Conservation (phyloP, 352 stramenopile species). For the Globisporangium ultimum region DNA sequence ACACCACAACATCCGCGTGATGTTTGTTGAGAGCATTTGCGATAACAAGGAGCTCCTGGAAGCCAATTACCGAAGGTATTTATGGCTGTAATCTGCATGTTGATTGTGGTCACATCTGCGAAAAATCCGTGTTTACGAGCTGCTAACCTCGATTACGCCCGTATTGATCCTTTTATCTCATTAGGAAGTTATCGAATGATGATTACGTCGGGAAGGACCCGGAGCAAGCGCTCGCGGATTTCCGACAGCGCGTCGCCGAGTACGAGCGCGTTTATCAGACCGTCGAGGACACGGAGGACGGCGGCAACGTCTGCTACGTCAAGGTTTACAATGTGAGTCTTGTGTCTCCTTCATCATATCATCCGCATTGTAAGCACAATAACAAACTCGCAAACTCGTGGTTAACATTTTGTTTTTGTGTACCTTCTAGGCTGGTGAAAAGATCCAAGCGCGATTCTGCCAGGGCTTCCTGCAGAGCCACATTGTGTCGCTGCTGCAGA, state of each 20-base stretch:
- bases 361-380: not conserved
- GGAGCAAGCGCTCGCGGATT: constrained; percentile 87
- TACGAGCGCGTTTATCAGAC: constrained; percentile 94
- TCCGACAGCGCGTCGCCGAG: constrained; percentile 85
- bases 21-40: constrained; percentile 96
- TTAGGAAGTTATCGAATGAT: constrained; percentile 77
- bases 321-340: constrained; percentile 88
- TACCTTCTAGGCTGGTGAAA: constrained; percentile 66
- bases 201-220: constrained; percentile 88
- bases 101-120: constrained; percentile 3
- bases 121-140: constrained; percentile 13
- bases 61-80: constrained; percentile 87
- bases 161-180: not conserved
- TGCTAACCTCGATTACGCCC: constrained; percentile 10
- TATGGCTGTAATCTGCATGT: constrained; percentile 11
- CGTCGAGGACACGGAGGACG: constrained; percentile 83
- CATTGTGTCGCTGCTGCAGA: constrained; percentile 86
- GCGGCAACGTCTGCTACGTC: constrained; percentile 85
- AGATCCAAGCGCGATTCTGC: constrained; percentile 87
- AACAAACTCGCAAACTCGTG: too few relatives aligned
- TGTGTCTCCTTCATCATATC: not conserved
- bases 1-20: constrained; percentile 75
- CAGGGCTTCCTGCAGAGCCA: constrained; percentile 86
- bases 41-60: constrained; percentile 90
- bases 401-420: not conserved